phyloP scores from a whole-genome alignment of 495 filamentous ascomycete species.

The Penicillium roqueforti region DNA sequence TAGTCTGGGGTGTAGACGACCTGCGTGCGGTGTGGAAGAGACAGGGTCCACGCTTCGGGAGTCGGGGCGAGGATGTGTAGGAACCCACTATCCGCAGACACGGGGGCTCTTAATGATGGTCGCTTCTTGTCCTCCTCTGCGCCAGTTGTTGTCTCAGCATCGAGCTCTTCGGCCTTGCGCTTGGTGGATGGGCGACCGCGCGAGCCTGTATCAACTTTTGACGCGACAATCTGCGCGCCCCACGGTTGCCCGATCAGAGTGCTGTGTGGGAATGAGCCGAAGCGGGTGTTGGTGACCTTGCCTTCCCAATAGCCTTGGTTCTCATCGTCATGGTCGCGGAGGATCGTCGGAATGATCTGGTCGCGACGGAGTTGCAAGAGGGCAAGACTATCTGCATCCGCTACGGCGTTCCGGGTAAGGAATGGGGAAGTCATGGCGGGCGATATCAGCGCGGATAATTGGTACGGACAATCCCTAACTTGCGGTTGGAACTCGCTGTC shows the following conservation, averaged over 20 bases:
- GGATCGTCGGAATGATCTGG: conserved; percentile 67
- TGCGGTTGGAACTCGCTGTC: not conserved
- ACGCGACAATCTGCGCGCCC: conserved; percentile 87
- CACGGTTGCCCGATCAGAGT: conserved; percentile 78
- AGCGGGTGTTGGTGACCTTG: conserved; percentile 85
- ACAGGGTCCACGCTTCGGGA: conserved; percentile 86
- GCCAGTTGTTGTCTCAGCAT: conserved; percentile 25
- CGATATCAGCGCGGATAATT: not conserved
- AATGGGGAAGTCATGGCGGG: conserved; percentile 60
- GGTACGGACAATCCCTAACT: not conserved
- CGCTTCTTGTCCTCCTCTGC: conserved; percentile 27
- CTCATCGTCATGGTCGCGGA: conserved; percentile 55
- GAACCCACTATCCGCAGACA: conserved; percentile 75
- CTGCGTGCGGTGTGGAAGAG: conserved; percentile 89
- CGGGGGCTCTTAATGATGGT: conserved; percentile 32
- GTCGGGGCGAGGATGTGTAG: conserved; percentile 87
- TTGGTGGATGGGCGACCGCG: conserved; percentile 53
- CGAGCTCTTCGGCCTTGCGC: conserved; percentile 50
- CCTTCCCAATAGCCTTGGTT: conserved; percentile 73
- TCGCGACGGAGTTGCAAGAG: conserved; percentile 84
- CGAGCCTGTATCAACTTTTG: conserved; percentile 84
- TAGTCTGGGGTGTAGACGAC: conserved; percentile 98
- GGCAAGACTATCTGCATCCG: conserved; percentile 57
- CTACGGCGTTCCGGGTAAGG: conserved; percentile 55
- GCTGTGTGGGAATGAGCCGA: conserved; percentile 89